Percentiles rank a stretch among this genome's conserved stretches.
phyloP scores from a whole-genome alignment of 306 rosid species.

The Begonia fuchsioides region DNA sequence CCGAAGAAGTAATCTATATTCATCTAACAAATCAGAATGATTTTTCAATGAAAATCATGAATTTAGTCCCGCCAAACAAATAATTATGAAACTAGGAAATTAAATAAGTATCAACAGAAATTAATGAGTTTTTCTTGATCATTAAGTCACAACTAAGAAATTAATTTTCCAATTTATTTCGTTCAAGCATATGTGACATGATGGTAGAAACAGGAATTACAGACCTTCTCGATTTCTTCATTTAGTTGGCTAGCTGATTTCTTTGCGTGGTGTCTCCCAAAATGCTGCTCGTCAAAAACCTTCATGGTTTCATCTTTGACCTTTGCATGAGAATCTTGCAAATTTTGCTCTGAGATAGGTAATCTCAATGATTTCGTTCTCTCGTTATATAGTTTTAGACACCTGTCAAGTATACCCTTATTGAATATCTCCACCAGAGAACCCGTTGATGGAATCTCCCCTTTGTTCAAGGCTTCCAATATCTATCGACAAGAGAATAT shows the following conservation, averaged over 20 bases:
- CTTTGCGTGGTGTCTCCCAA: slow-evolving; percentile 84
- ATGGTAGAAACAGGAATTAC: slow-evolving; percentile 4
- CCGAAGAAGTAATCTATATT: too few relatives aligned
- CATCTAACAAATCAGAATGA: too few relatives aligned
- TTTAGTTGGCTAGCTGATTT: slow-evolving; percentile 63
- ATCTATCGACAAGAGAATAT: slow-evolving; percentile 34
- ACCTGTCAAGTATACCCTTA: slow-evolving; percentile 82
- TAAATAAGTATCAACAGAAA: too few relatives aligned
- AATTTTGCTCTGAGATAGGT: slow-evolving; percentile 48
- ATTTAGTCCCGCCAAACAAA: too few relatives aligned
- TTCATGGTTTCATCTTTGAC: slow-evolving; percentile 37
- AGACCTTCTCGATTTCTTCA: slow-evolving; percentile 70
- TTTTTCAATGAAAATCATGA: too few relatives aligned
- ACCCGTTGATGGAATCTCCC: slow-evolving; percentile 97
- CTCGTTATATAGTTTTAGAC: slow-evolving; percentile 56
- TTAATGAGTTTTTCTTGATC: too few relatives aligned
- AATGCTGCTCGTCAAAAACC: slow-evolving; percentile 71
- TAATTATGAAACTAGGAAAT: too few relatives aligned
- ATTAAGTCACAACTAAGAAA: too few relatives aligned
- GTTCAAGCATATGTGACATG: too few relatives aligned
- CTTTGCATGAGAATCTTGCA: slow-evolving; percentile 43
- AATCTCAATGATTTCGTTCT: slow-evolving; percentile 36
- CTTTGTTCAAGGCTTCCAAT: slow-evolving; percentile 93
- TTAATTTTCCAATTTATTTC: too few relatives aligned
- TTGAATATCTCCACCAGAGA: slow-evolving; percentile 94